Conservation (phyloP, 2,329 filamentous ascomycete genomes). For the Calonectria crousiana region DNA sequence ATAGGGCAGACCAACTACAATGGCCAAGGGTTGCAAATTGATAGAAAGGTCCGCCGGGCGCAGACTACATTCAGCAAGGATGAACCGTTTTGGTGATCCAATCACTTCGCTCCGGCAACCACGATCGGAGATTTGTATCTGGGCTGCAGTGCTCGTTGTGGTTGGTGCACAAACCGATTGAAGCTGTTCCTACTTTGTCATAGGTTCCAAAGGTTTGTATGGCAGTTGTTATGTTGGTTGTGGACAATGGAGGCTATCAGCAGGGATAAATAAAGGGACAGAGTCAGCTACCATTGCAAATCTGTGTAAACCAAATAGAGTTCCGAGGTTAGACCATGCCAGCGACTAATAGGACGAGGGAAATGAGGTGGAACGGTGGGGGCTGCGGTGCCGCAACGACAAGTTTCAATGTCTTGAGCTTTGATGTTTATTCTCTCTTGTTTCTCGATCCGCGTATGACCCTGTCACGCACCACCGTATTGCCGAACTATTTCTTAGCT, state of each 20-base stretch:
- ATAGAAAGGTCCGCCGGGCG: slow-evolving; percentile 1
- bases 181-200: not conserved
- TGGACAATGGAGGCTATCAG: not conserved
- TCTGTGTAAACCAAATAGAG: not conserved
- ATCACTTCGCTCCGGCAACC: not conserved
- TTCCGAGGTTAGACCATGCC: not conserved
- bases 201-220: not conserved
- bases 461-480: not conserved
- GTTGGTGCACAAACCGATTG: not conserved
- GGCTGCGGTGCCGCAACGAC: not conserved
- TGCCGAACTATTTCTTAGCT: not conserved
- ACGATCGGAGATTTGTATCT: not conserved
- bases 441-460: not conserved
- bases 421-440: not conserved
- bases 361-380: not conserved
- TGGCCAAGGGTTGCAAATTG: slow-evolving; percentile 25
- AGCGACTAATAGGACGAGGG: not conserved
- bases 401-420: not conserved
- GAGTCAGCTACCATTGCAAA: not conserved
- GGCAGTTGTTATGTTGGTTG: not conserved
- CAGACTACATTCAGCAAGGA: not conserved
- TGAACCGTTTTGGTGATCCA: slow-evolving; percentile 36
- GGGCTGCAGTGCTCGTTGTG: not conserved
- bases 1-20: slow-evolving; percentile 47
- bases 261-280: not conserved